These are phyloP conservation scores for Fusarium fracticaudum DNA, from an alignment of 2,329 filamentous ascomycete species.

Conservation along the genomic window DNA sequence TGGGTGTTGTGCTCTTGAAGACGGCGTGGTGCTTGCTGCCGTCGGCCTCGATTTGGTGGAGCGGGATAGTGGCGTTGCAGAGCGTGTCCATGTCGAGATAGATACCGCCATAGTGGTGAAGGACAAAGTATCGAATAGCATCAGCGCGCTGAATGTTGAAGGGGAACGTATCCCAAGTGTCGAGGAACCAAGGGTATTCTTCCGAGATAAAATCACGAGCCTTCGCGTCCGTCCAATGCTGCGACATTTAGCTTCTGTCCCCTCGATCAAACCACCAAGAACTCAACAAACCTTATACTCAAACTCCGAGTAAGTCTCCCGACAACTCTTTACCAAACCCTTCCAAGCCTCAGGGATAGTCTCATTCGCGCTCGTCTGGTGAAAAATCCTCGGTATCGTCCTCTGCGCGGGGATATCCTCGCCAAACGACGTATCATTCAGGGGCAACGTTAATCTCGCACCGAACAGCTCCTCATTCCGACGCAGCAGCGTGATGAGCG, in stretches of 20 bases:
- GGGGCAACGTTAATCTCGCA: slow-evolving; percentile 39
- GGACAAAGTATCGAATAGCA: slow-evolving; percentile 77
- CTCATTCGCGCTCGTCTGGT: slow-evolving; percentile 78
- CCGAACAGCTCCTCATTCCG: slow-evolving; percentile 47
- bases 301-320: slow-evolving; percentile 74
- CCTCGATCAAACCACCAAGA: neutral
- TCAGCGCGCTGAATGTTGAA: slow-evolving; percentile 79
- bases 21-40: slow-evolving; percentile 38
- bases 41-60: slow-evolving; percentile 42
- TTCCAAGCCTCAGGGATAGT: slow-evolving; percentile 74
- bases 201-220: slow-evolving; percentile 73
- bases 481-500: slow-evolving; percentile 74
- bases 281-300: slow-evolving; percentile 71
- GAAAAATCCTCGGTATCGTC: slow-evolving; percentile 78
- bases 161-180: slow-evolving; percentile 74
- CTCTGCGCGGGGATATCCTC: slow-evolving; percentile 66
- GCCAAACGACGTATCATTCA: slow-evolving; percentile 72
- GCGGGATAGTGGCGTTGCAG: slow-evolving; percentile 44
- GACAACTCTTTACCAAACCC: slow-evolving; percentile 71
- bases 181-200: slow-evolving; percentile 77
- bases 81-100: slow-evolving; percentile 68
- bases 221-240: slow-evolving; percentile 78
- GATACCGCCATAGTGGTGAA: slow-evolving; percentile 76
- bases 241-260: neutral
- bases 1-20: slow-evolving; percentile 68